phyloP scores from a whole-genome alignment of 768 basidiomycete genomes.

The Cystofilobasidium macerans region DNA sequence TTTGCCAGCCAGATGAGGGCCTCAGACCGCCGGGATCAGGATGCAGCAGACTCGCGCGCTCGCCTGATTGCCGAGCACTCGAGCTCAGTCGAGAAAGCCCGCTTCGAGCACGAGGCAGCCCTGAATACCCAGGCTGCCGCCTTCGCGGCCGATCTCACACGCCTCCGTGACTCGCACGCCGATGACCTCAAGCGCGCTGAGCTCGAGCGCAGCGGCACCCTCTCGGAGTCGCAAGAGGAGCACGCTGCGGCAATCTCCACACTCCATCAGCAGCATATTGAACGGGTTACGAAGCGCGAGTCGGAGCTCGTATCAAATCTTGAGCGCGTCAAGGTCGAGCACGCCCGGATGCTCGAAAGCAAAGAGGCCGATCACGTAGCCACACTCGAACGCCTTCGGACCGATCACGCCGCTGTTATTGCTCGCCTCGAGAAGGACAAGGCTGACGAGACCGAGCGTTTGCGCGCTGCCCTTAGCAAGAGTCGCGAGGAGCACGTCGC shows the following conservation, averaged over 20 bases:
- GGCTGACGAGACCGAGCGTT: constrained; percentile 41
- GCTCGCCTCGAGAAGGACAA: constrained; percentile 45
- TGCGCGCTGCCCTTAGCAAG: constrained; percentile 13
- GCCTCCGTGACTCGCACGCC: constrained; percentile 65
- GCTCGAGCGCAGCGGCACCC: constrained; percentile 59
- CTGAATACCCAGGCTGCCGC: constrained; percentile 55
- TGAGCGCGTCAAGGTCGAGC: constrained; percentile 55
- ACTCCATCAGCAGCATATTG: constrained; percentile 51
- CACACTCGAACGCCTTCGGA: constrained; percentile 27
- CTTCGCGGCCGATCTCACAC: constrained; percentile 52
- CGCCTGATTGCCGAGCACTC: constrained; percentile 25
- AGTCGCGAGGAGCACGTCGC: constrained; percentile 21
- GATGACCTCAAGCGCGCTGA: constrained; percentile 62
- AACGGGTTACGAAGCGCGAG: background rate
- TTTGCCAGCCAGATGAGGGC: constrained; percentile 33
- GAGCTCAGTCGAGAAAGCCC: constrained; percentile 36
- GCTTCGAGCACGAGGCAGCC: constrained; percentile 46
- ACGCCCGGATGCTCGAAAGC: constrained; percentile 46
- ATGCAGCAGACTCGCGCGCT: constrained; percentile 30
- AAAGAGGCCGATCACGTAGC: constrained; percentile 54
- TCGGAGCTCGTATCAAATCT: constrained; percentile 32
- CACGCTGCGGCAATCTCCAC: constrained; percentile 52
- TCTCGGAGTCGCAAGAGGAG: constrained; percentile 63
- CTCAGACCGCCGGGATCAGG: constrained; percentile 42
- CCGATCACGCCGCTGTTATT: constrained; percentile 37